Percentiles rank a stretch among this genome's conserved stretches.
Conservation (phyloP, 495 filamentous ascomycete genomes). For the Neurospora sp. region DNA sequence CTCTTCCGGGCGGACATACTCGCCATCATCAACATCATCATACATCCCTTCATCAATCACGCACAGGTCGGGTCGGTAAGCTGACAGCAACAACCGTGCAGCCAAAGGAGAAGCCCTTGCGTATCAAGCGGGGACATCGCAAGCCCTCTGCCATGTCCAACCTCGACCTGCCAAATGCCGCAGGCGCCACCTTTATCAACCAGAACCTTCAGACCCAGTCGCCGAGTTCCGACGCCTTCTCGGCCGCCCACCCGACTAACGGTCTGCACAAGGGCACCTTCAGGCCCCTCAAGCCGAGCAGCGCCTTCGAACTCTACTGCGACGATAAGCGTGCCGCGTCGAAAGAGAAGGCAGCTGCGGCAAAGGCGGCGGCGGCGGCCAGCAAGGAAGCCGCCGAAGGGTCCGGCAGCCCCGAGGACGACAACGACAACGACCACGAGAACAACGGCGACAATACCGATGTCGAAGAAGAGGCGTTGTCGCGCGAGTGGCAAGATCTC, state of each 20-base stretch:
- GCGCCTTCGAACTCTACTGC: slow-evolving; percentile 43
- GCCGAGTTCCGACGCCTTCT: slow-evolving; percentile 38
- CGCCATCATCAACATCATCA: slow-evolving; percentile 1
- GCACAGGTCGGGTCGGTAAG: slow-evolving; percentile 8
- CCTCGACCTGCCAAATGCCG: slow-evolving; percentile 10
- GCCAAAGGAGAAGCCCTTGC: slow-evolving; percentile 86
- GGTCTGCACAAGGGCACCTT: slow-evolving; percentile 24
- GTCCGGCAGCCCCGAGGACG: slow-evolving; percentile 69
- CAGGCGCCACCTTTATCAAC: slow-evolving; percentile 29
- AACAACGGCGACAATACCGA: slow-evolving; percentile 21
- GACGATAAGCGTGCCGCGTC: slow-evolving; percentile 32
- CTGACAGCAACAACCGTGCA: slow-evolving; percentile 28
- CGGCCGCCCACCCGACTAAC: slow-evolving; percentile 23
- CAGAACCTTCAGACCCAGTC: slow-evolving; percentile 33
- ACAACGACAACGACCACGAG: slow-evolving; percentile 20
- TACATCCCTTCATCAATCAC: slow-evolving; percentile 6
- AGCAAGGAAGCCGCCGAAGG: slow-evolving; percentile 54
- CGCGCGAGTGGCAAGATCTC: slow-evolving; percentile 39
- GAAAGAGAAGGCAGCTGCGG: slow-evolving; percentile 20
- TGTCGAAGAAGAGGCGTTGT: slow-evolving; percentile 35
- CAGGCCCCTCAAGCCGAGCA: slow-evolving; percentile 33
- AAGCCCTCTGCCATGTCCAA: slow-evolving; percentile 37
- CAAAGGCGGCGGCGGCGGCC: slow-evolving; percentile 33
- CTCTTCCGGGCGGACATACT: slow-evolving; percentile 2
- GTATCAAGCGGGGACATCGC: slow-evolving; percentile 68